Evolutionary conservation across 164 flowering plant genomes (phyloP), one percentile per base, ranked within the genome.

Genomic region (Vitis amurensis): DNA sequence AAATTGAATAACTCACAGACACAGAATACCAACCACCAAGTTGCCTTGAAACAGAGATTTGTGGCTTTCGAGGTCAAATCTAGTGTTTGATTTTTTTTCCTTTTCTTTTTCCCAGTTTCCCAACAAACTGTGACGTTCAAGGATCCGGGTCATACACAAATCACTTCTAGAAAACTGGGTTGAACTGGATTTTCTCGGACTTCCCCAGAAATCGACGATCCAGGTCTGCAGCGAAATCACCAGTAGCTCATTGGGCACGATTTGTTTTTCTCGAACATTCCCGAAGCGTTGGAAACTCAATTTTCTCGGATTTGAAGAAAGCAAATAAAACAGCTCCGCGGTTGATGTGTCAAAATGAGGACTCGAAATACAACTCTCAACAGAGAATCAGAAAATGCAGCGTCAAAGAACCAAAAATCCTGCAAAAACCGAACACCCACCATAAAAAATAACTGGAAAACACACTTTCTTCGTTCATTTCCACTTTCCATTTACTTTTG

Each of bases 331-430:
- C 27, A 23, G 27, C 27, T 23, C 27, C 27, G 27, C 27, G 27
- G 27, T 23, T 23, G 27, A 23, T 23, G 27, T 2, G 27, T 23
- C 27, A 1, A 23, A 23, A 37, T 51, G 53, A 51, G 53, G 4
- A 11, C 11, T 51, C 15, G 8, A 51, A 51, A 51, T 51, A 51
- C 13, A 51, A 51, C 53, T n/a, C 11, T n/a, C 11, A 30, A 60
- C 72, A 50, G 59, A 61, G 15, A 51, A 14, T 29, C 9, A 27
- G 44, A 16, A 67, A 56, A 67, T 53, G 50, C 27, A 55, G 27
- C 49, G 8, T 50, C 55, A n/a, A 55, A 23, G 14, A 31, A 9
- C 16, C 23, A 17, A 51, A 64, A 51, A 23, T 12, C 12, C 66
- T 12, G 53, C 56, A 53, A 37, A 53, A 11, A 53, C n/a, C n/a